Percentiles rank a stretch among this genome's conserved stretches.
Conservation (phyloP, 2,329 filamentous ascomycete species). For the Aquanectria penicillioides region DNA sequence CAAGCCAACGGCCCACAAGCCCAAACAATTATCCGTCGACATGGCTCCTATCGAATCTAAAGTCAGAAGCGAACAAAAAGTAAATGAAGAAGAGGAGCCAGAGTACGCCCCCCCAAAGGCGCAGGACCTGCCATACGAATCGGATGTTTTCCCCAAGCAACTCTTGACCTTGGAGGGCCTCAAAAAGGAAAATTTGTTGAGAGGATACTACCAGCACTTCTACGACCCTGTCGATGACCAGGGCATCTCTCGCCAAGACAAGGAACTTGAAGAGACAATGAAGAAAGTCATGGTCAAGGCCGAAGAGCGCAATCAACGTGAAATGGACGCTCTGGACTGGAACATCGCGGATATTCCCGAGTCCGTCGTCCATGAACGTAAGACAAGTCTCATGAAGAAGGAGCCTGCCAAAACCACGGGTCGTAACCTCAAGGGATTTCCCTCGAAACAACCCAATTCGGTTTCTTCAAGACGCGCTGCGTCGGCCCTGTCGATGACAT, state of each 20-base stretch:
- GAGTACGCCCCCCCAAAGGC: constrained; percentile 89
- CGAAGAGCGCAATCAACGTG: constrained; percentile 74
- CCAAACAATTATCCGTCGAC: constrained; percentile 65
- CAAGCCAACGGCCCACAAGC: constrained; percentile 69
- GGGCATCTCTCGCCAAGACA: constrained; percentile 71
- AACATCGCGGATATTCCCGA: constrained; percentile 66
- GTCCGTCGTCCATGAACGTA: constrained; percentile 37
- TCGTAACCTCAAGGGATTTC: constrained; percentile 16
- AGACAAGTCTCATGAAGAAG: constrained; percentile 11
- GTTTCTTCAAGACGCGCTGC: constrained; percentile 62
- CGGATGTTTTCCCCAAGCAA: constrained; percentile 71
- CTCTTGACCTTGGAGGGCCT: constrained; percentile 67
- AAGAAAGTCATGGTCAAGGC: constrained; percentile 63
- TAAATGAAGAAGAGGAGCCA: constrained; percentile 70
- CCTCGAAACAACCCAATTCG: constrained; percentile 40
- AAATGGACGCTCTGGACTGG: constrained; percentile 72
- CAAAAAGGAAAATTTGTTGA: constrained; percentile 67
- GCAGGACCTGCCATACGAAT: constrained; percentile 73
- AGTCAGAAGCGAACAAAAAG: constrained; percentile 64
- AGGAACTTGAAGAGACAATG: constrained; percentile 65
- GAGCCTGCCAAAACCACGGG: background rate
- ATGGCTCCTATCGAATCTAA: constrained; percentile 69
- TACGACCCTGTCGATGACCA: constrained; percentile 73
- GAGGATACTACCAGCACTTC: constrained; percentile 70
- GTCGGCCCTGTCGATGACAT: constrained; percentile 58